A percentile compares a stretch with the other conserved stretches of the same genome.
Conservation (phyloP, 371 early-diverging fungal genomes). For the Apophysomyces variabilis region DNA sequence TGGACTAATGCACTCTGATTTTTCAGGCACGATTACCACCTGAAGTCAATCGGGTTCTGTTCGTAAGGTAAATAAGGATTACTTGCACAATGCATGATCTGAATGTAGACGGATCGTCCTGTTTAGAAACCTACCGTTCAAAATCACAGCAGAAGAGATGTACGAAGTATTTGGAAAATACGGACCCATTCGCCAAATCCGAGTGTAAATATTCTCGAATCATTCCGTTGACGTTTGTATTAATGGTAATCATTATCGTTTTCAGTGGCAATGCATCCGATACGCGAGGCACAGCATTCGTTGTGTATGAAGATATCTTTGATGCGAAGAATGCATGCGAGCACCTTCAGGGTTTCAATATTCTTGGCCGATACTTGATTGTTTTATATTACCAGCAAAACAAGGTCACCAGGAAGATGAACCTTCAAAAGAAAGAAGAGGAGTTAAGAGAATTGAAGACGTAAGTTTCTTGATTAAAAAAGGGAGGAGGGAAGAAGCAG, state of each 20-base stretch:
- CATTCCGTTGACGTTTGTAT: neutral
- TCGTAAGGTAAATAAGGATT: conserved; percentile 69
- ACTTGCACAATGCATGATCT: neutral
- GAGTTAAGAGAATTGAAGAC: conserved; percentile 83
- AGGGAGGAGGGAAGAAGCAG: neutral
- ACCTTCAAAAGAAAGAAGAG: conserved; percentile 84
- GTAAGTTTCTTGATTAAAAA: conserved; percentile 40
- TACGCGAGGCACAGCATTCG: conserved; percentile 95
- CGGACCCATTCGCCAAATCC: conserved; percentile 94
- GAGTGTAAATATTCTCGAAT: conserved; percentile 58
- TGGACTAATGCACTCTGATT: neutral
- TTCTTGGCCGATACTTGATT: conserved; percentile 93
- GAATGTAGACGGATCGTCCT: neutral
- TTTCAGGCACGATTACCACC: conserved; percentile 85
- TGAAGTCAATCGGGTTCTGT: conserved; percentile 90
- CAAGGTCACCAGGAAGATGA: conserved; percentile 81
- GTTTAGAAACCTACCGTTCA: conserved; percentile 89
- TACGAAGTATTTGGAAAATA: conserved; percentile 98
- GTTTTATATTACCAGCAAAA: conserved; percentile 91
- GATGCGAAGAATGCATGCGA: conserved; percentile 97
- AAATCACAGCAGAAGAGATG: conserved; percentile 93
- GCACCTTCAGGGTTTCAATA: conserved; percentile 93
- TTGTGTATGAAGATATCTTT: conserved; percentile 96
- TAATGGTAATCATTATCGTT: neutral
- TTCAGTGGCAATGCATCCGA: conserved; percentile 80